Evolutionary conservation across 2,329 filamentous ascomycete species (phyloP).

Genomic region (Neofusicoccum ribis): DNA sequence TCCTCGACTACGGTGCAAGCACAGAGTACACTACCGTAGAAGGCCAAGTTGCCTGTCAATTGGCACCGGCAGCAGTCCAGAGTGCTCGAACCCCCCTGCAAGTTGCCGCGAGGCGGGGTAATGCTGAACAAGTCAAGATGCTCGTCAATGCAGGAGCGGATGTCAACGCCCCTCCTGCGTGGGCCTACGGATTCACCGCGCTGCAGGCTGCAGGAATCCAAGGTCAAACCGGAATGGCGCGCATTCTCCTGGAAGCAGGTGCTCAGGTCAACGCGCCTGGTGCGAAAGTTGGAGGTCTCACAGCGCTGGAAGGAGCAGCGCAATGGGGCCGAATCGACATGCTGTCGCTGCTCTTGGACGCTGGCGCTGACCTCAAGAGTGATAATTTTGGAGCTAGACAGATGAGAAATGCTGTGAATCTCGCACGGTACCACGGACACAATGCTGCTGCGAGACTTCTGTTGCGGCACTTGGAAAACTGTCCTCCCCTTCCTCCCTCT

Average conservation of each 20-base stretch:
- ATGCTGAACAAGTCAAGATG: constrained; percentile 19
- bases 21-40: too few relatives aligned
- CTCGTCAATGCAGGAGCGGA: constrained; percentile 14
- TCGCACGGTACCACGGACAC: background rate
- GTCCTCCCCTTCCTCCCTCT: too few relatives aligned
- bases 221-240: constrained; percentile 28
- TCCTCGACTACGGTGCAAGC: too few relatives aligned
- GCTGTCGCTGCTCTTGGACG: constrained; percentile 30
- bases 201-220: constrained; percentile 29
- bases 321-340: constrained; percentile 32
- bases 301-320: constrained; percentile 31
- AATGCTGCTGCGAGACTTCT: background rate
- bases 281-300: constrained; percentile 25
- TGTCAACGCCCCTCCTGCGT: constrained; percentile 12
- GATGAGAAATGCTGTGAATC: background rate
- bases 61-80: too few relatives aligned
- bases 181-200: constrained; percentile 25
- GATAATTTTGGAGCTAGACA: background rate
- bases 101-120: too few relatives aligned
- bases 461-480: background rate
- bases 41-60: too few relatives aligned
- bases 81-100: too few relatives aligned
- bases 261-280: constrained; percentile 26
- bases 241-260: constrained; percentile 24
- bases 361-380: constrained; percentile 21